Percentiles rank a stretch among this genome's conserved stretches.
These are phyloP conservation scores for Plantago rigida DNA, from an alignment of 305 asterid genomes.

Conservation along the genomic window DNA sequence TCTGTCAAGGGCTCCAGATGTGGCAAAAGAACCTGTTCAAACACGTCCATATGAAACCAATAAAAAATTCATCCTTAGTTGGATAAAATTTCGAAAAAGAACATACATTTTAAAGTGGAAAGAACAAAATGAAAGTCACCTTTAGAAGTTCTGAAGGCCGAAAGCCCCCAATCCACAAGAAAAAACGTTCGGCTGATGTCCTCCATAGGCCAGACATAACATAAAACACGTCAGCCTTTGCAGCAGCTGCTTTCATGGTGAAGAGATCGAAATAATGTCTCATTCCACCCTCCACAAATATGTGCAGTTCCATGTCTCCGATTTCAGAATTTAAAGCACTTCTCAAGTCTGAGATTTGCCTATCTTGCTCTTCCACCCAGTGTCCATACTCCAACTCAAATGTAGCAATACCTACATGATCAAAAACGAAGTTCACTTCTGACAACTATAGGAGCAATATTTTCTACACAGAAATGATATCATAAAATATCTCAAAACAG, in stretches of 20 bases:
- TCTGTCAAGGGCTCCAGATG: conserved; percentile 51
- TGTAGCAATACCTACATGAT: conserved; percentile 43
- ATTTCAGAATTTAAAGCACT: conserved; percentile 51
- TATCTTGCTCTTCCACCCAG: conserved; percentile 78
- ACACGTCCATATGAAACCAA: not conserved
- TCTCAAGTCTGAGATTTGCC: conserved; percentile 47
- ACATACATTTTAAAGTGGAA: not conserved
- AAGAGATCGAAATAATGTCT: conserved; percentile 66
- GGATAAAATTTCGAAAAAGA: not conserved
- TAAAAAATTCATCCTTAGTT: not conserved
- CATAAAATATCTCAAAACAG: no score
- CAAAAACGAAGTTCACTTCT: conserved; percentile 2
- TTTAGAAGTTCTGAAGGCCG: conserved; percentile 82
- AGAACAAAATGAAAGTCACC: conserved; percentile 33
- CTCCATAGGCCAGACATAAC: conserved; percentile 82
- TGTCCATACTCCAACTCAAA: conserved; percentile 68
- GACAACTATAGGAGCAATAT: no score
- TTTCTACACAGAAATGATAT: not conserved
- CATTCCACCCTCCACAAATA: conserved; percentile 51
- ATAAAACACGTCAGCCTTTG: conserved; percentile 68
- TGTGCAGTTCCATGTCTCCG: conserved; percentile 48
- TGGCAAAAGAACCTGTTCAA: conserved; percentile 52
- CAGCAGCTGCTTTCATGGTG: conserved; percentile 66
- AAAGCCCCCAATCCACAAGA: conserved; percentile 91
- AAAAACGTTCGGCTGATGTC: conserved; percentile 76